Conservation (phyloP, 176 grass and related monocot species). For the Juncus inflexus region DNA sequence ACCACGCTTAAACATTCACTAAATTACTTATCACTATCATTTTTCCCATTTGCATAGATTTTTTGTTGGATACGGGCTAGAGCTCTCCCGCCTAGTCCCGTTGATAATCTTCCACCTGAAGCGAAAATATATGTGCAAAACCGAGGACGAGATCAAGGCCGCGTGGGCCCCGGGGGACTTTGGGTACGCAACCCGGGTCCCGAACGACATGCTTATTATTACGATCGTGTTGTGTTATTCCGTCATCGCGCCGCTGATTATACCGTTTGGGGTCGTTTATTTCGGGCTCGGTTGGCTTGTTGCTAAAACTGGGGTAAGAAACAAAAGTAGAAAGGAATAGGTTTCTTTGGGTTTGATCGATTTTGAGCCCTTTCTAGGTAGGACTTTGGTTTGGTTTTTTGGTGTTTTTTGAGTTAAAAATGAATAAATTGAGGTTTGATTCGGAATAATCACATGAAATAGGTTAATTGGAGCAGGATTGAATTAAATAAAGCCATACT, state of each 20-base stretch:
- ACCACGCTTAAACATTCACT: background rate
- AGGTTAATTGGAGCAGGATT: too few relatives aligned
- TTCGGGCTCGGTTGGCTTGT: slow-evolving; percentile 89
- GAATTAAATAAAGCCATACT: too few relatives aligned
- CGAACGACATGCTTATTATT: slow-evolving; percentile 79
- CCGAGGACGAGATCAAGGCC: slow-evolving; percentile 67
- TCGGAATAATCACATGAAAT: too few relatives aligned
- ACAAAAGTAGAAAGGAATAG: too few relatives aligned
- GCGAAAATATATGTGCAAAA: slow-evolving; percentile 91
- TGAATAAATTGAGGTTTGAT: too few relatives aligned
- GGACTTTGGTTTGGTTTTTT: too few relatives aligned
- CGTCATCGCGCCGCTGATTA: slow-evolving; percentile 80
- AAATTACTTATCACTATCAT: slow-evolving; percentile 12
- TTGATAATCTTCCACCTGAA: slow-evolving; percentile 93
- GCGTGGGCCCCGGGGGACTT: slow-evolving; percentile 78
- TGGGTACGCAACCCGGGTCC: slow-evolving; percentile 61
- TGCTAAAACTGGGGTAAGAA: slow-evolving; percentile 65
- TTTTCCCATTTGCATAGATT: slow-evolving; percentile 49
- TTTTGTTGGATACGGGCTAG: slow-evolving; percentile 93
- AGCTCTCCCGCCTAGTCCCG: slow-evolving; percentile 82
- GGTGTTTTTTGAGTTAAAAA: too few relatives aligned
- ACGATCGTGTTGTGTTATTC: slow-evolving; percentile 91
- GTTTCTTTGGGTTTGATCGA: too few relatives aligned
- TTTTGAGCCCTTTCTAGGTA: too few relatives aligned
- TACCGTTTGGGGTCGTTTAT: slow-evolving; percentile 77